These are phyloP conservation scores for Xylaria castorea DNA, from an alignment of 495 filamentous ascomycete species.

Conservation along the genomic window DNA sequence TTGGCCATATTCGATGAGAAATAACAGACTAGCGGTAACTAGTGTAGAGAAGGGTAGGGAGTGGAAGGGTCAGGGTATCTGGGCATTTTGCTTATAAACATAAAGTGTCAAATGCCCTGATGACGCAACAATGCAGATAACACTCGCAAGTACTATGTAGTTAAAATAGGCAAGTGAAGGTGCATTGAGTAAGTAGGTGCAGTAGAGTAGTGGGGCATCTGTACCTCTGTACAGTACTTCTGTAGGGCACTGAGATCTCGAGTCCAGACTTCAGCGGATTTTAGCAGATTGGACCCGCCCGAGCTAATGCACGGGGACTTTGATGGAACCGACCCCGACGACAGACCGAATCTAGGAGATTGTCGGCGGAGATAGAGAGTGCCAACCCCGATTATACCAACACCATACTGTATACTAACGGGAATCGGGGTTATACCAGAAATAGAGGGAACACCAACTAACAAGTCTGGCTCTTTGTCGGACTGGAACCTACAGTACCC, in stretches of 20 bases:
- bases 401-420: not conserved
- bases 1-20: not conserved
- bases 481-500: no score
- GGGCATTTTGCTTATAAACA: not conserved
- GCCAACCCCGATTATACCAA: not conserved
- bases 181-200: no score
- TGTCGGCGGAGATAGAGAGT: conserved; percentile 4
- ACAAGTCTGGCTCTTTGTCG: no score
- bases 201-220: not conserved
- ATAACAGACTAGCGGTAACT: not conserved
- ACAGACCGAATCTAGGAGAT: not conserved
- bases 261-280: not conserved
- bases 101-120: not conserved
- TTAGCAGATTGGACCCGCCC: not conserved
- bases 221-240: no score
- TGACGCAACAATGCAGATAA: not conserved
- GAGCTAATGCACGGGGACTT: not conserved
- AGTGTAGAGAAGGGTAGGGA: not conserved
- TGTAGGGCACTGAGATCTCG: not conserved
- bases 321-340: not conserved
- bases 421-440: not conserved
- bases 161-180: not conserved
- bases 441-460: no score
- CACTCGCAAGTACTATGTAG: not conserved
- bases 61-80: not conserved